These are phyloP conservation scores for Cladorrhinum sp. DNA, from an alignment of 2,329 filamentous ascomycete species.

Conservation along the genomic window DNA sequence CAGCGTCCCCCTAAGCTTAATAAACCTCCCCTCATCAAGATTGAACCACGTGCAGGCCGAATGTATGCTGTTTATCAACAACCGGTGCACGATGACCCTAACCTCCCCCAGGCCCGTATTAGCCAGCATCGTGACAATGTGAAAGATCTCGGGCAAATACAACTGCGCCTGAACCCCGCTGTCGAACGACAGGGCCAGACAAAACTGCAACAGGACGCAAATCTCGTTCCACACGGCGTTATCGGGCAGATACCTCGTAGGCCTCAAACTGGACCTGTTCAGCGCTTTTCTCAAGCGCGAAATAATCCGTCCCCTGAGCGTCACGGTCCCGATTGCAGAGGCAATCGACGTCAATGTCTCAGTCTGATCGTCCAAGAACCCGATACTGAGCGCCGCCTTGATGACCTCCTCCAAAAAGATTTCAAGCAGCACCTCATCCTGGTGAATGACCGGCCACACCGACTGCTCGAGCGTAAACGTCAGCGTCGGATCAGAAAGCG, in stretches of 20 bases:
- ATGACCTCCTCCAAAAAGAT: constrained; percentile 66
- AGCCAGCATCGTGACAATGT: constrained; percentile 67
- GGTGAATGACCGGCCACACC: constrained; percentile 62
- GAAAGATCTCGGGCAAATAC: constrained; percentile 67
- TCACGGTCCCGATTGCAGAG: constrained; percentile 62
- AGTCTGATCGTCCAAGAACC: constrained; percentile 55
- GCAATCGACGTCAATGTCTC: constrained; percentile 62
- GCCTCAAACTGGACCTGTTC: constrained; percentile 63
- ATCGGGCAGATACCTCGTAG: constrained; percentile 63
- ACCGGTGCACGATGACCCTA: constrained; percentile 57
- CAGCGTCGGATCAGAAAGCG: constrained; percentile 58
- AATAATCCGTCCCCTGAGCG: constrained; percentile 62
- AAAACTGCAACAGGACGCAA: constrained; percentile 64
- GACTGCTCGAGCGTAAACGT: constrained; percentile 61
- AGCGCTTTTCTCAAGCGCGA: constrained; percentile 64
- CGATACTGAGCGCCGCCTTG: constrained; percentile 58
- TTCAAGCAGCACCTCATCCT: constrained; percentile 63
- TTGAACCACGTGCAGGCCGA: constrained; percentile 64
- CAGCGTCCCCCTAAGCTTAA: constrained; percentile 54
- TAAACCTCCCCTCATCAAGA: constrained; percentile 57
- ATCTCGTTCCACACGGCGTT: constrained; percentile 69
- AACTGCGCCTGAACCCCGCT: constrained; percentile 65
- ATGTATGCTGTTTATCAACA: constrained; percentile 66
- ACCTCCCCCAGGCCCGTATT: constrained; percentile 60
- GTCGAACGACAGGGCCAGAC: constrained; percentile 64